Evolutionary conservation across 2,329 filamentous ascomycete genomes (phyloP).

Genomic region (Colletotrichum orchidophilum): DNA sequence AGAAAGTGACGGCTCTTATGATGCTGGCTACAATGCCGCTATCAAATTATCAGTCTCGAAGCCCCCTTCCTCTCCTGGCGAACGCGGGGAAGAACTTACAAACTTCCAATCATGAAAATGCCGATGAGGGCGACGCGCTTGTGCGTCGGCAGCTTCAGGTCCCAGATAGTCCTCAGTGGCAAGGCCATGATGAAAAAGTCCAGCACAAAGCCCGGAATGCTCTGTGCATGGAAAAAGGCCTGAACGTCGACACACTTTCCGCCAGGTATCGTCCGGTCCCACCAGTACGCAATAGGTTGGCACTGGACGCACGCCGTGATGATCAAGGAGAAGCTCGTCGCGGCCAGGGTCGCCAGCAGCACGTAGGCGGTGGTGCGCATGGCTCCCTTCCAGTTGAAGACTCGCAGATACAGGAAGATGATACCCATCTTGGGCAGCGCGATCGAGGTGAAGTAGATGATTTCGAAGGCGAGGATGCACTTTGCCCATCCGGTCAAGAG

Average conservation of each 20-base stretch:
- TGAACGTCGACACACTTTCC: conserved; percentile 46
- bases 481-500: conserved; percentile 37
- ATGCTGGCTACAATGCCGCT: conserved; percentile 27
- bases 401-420: conserved; percentile 42
- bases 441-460: conserved; percentile 41
- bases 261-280: conserved; percentile 38
- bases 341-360: conserved; percentile 35
- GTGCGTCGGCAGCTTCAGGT: conserved; percentile 37
- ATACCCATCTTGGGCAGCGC: conserved; percentile 42
- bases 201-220: conserved; percentile 36
- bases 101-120: conserved; percentile 41
- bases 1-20: conserved; percentile 27
- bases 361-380: conserved; percentile 35
- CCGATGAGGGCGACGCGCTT: conserved; percentile 39
- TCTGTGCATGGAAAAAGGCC: conserved; percentile 40
- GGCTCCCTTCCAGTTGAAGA: conserved; percentile 40
- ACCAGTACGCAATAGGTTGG: conserved; percentile 46
- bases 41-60: neutral
- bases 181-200: conserved; percentile 40
- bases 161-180: conserved; percentile 41
- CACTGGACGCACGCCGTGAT: conserved; percentile 47
- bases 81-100: conserved; percentile 32
- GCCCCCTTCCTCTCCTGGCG: too few species aligned
- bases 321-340: conserved; percentile 37
- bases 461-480: conserved; percentile 40